Base-by-base conservation (phyloP, 768 basidiomycete genomes). In the Panus rudis region DNA sequence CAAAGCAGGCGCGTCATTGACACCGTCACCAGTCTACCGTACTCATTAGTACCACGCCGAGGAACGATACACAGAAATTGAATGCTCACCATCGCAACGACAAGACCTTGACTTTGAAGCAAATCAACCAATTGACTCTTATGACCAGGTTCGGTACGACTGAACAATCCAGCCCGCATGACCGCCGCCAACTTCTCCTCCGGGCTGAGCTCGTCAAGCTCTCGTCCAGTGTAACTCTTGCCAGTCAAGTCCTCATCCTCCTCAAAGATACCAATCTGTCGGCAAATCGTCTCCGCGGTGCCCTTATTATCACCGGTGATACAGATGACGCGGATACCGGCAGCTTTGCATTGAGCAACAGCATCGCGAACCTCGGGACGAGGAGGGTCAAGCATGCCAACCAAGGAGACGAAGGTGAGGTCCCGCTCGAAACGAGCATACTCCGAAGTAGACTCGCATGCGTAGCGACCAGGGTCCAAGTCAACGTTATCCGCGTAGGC, bases 221-320 rank as follows among this genome's bases (percentile, higher is more conserved):
- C 93, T 47, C 80, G 73, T 32, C 94, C 94, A 0, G 96, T 98
- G 57, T 92, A 97, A 52, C 90, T 92, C 74, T 94, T 94, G 37
- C 89, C 90, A n/a, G 77, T 80, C 61, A 96, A 65, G 63, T 94
- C 85, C 65, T 97, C 94, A 49, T 87, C 59, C 49, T 79, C 75
- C 30, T 69, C 80, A 56, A 98, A 96, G 53, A 99, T 90, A 3
- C 94, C 93, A 63, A 99, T 92, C 64, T 92, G 85, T 46, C 90
- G 72, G 64, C 92, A 97, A 54, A 99, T 97, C 22, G 92, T 90
- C 71, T 97, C 94, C 33, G 93, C 94, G 16, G 94, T 99, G 48
- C 86, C 83, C 70, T 93, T 93, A 69, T 96, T 97, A 65, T 98
- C 94, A 31, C 94, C 94, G 3, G 94, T 99, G 61, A 99, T 94